Evolutionary conservation across 768 basidiomycete genomes (phyloP), one percentile per base, ranked within the genome.

Genomic region (Phlebiopsis gigantea): DNA sequence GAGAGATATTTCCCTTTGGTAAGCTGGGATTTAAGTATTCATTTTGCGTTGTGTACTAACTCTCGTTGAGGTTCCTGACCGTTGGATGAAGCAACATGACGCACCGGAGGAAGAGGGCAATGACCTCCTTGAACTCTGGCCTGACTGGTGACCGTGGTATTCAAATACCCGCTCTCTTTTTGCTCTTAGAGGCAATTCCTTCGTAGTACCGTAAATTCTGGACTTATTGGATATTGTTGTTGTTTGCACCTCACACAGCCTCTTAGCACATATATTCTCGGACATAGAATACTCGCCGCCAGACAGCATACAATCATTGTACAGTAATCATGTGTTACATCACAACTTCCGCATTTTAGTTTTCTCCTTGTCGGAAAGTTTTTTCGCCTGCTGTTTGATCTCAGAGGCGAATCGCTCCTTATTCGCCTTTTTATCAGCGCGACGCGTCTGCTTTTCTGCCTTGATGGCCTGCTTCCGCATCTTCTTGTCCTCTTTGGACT

Each of bases 61-160:
- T 56, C 34, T 25, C 9, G 8, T 61, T 2, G 48, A 93, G 91
- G 81, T 90, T 45, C 91, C 91, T 9, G 91, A 93, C 69, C 81
- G 92, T 49, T 93, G 91, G 91, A 89, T 90, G 88, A 93, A 93
- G 69, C 86, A 86, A 58, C 81, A 78, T 54, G 89, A 93, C 63
- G 77, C 79, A 0, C 82, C 89, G 1, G 89, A 92, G 66, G 90
- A 90, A 65, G 90, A 91, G 54, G 73, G 73, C 53, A 72, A 73
- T 41, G 67, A 61, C 44, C 60, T 73, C 17, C 59, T 72, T 19
- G 71, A 75, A 25, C 60, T 75, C 15, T 74, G 73, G 74, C 72
- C 72, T 39, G 74, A 74, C 51, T 74, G 73, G 71, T 75, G 61
- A 68, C 49, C 39, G 14, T 22, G 39, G 28, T 26, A 17, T 55